A percentile compares a stretch with the other conserved stretches of the same genome.
phyloP scores from a whole-genome alignment of 345 rosid genomes.

The Lumnitzera racemosa region DNA sequence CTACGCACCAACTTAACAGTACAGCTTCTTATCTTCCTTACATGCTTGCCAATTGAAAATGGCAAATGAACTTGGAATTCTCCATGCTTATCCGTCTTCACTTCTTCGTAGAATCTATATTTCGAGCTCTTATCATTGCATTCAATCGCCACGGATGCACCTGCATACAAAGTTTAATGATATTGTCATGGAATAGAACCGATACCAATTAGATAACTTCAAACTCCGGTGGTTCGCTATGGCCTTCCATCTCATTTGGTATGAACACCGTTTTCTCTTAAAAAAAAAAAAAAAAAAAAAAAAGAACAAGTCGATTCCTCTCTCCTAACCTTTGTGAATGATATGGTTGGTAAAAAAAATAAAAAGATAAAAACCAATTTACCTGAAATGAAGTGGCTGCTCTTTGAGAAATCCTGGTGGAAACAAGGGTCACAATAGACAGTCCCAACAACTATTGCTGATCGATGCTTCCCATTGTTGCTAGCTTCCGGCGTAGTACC shows the following conservation, averaged over 20 bases:
- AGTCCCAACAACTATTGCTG: conserved; percentile 72
- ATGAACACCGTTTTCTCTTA: no score
- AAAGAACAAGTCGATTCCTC: no score
- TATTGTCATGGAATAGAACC: no score
- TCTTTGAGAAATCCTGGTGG: conserved; percentile 39
- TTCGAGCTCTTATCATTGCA: conserved; percentile 45
- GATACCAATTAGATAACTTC: background rate
- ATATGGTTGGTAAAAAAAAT: background rate
- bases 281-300: no score
- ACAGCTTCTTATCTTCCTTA: conserved; percentile 57
- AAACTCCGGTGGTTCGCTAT: no score
- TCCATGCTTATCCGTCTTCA: conserved; percentile 63
- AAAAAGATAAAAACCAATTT: background rate
- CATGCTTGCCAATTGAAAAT: conserved; percentile 56
- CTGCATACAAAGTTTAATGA: conserved; percentile 25
- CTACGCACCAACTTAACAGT: conserved; percentile 57
- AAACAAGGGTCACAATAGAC: conserved; percentile 91
- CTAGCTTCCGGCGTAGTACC: conserved; percentile 19
- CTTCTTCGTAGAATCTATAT: conserved; percentile 42
- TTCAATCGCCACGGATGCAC: conserved; percentile 72
- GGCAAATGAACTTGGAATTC: conserved; percentile 63
- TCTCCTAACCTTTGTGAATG: background rate
- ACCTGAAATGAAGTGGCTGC: conserved; percentile 81
- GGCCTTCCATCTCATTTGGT: no score
- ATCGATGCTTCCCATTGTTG: conserved; percentile 29